Percentiles rank a stretch among this genome's conserved stretches.
Evolutionary conservation across 345 rosid species (phyloP).

Genomic region (Dovyalis caffra): DNA sequence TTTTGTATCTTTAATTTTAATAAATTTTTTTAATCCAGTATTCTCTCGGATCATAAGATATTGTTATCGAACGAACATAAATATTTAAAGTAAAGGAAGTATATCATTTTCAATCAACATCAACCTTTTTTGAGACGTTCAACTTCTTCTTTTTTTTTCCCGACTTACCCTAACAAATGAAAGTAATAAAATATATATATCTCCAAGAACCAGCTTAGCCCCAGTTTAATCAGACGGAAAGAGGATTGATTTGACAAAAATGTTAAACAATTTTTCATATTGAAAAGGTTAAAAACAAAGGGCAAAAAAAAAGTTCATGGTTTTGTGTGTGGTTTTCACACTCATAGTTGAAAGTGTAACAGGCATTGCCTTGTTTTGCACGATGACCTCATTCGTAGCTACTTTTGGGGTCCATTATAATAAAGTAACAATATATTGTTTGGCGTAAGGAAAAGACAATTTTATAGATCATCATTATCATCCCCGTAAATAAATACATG

Average conservation of each 20-base stretch:
- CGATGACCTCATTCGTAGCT: constrained; percentile 35
- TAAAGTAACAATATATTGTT: constrained; percentile 32
- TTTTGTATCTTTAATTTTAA: no score
- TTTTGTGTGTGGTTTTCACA: not conserved
- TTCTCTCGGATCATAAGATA: no score
- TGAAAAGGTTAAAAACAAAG: not conserved
- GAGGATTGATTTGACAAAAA: no score
- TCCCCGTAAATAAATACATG: not conserved
- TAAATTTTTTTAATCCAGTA: no score
- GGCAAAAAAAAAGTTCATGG: no score
- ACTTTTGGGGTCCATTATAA: constrained; percentile 15
- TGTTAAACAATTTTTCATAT: not conserved
- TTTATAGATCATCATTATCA: constrained; percentile 1
- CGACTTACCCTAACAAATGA: no score
- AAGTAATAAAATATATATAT: no score
- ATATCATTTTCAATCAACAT: not conserved
- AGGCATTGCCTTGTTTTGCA: not conserved
- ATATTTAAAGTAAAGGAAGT: fast-evolving
- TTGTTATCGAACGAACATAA: no score
- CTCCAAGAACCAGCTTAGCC: no score
- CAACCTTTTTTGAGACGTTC: not conserved
- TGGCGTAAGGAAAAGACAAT: constrained; percentile 25
- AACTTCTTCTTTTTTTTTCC: no score
- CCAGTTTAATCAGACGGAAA: no score
- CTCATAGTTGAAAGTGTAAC: not conserved